Evolutionary conservation across 495 filamentous ascomycete species (phyloP), one percentile per base, ranked within the genome.

Genomic region (Aspergillus heteromorphus): DNA sequence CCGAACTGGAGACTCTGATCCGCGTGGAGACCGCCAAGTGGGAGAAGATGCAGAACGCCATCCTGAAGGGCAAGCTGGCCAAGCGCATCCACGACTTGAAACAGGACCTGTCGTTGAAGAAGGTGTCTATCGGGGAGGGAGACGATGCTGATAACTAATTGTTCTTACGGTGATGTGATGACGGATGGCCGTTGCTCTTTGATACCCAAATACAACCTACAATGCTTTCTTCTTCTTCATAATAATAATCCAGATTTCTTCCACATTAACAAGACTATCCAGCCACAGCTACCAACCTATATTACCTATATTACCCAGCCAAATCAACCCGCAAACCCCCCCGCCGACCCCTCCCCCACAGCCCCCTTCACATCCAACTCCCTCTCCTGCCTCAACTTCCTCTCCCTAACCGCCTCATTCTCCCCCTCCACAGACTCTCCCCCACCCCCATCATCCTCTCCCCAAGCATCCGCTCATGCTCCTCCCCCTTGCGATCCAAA

Each of bases 61-160:
- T 80, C 61, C 54, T 81, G 65, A 80, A 64, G 65, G 73, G 60
- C 66, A 83, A 79, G 62, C 65, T 80, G 58, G 66, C 71, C 43
- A 69, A 68, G 43, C 73, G 73, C 4, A 75, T 81, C 45, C 73
- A 76, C 36, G 65, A 74, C 36, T 58, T 79, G 21, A 75, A 78
- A 61, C 67, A 66, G 49, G 77, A 79, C 45, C 59, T 81, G 45
- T 69, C 70, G 19, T 53, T 79, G 25, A 81, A 78, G 59, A 75
- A 76, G 63, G 72, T 74, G 40, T 77, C 75, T 20, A 61, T 77
- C 40, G 78, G 78, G 41, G 65, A 71, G 36, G 67, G 67, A 3
- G 72, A 65, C 20, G 73, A 70, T 38, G 62, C 62, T 23, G 68
- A 67, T 53, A 38, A 38, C 34, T 4, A 5, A 38, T 38, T 38